phyloP scores from a whole-genome alignment of 768 basidiomycete genomes.

The Lyophyllum atratum region DNA sequence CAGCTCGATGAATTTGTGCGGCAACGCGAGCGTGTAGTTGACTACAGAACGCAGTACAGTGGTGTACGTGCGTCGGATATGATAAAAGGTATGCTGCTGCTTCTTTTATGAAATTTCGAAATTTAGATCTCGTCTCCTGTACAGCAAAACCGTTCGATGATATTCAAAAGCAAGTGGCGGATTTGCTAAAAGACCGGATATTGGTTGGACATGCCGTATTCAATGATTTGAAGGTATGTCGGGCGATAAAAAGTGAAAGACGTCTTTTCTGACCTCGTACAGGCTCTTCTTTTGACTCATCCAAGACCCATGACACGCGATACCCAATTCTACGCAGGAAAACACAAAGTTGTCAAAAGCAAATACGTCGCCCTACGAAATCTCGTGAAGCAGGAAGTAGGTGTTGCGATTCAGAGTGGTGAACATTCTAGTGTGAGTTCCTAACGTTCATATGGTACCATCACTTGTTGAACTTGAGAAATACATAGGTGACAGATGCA shows the following conservation, averaged over 20 bases:
- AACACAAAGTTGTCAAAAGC: conserved; percentile 60
- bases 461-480: not conserved
- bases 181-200: conserved; percentile 73
- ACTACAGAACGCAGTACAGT: conserved; percentile 90
- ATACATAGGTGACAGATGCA: conserved; percentile 80
- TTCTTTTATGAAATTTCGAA: not conserved
- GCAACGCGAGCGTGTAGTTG: conserved; percentile 85
- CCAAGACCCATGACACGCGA: conserved; percentile 65
- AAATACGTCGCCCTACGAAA: conserved; percentile 76
- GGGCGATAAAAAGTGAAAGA: not conserved
- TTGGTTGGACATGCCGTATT: conserved; percentile 90
- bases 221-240: conserved; percentile 82
- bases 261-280: conserved; percentile 9
- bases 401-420: conserved; percentile 78
- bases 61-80: conserved; percentile 82
- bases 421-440: conserved; percentile 86
- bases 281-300: conserved; percentile 75
- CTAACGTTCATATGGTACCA: not conserved
- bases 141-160: conserved; percentile 77
- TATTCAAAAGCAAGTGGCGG: conserved; percentile 78
- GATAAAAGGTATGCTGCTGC: conserved; percentile 49
- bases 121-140: not conserved
- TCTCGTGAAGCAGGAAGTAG: conserved; percentile 79
- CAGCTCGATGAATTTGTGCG: conserved; percentile 84
- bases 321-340: conserved; percentile 64